Evolutionary conservation across 2,329 filamentous ascomycete species (phyloP), one percentile per base, ranked within the genome.

Genomic region (Epicoccum sorghinum): DNA sequence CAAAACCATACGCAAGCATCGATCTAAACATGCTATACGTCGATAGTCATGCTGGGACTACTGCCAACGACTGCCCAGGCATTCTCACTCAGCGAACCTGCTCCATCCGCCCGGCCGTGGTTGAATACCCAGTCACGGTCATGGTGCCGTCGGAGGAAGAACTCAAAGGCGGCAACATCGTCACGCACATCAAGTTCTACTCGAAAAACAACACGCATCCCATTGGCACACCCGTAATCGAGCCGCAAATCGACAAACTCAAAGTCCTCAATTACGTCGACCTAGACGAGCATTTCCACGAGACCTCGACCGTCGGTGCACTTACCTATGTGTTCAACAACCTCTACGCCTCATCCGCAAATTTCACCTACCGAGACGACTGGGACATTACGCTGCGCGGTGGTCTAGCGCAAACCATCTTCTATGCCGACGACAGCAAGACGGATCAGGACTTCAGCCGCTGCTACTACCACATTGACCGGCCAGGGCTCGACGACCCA

Each of bases 81-180:
- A 58, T 30, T 2, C 27, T 59, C 4, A 65, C 57, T 22, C 42
- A 33, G 1, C 57, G 65, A 2, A 52, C 53, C 1, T 67, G 65
- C 36, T 47, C 61, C 22, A 61, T 67, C 4, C 54, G 47, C 4
- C 63, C 65, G 0, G 63, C 65, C 4, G 12, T 66, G 5, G 58
- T 67, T 7, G 39, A 59, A 27, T 67, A 67, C 18, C 65, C 65
- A 0, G 48, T 67, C n/a, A 61, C 55, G 1, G 59, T 66, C 32
- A 67, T 66, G 63, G 57, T 48, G 10, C 65, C 65, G 8, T 66
- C 62, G 4, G 30, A 66, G 40, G 61, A 67, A 45, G 64, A 67
- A 30, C 42, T 67, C 0, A 13, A 43, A 0, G 64, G 62, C 3
- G 39, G 14, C 2, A 67, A 67, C 14, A 67, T 67, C 13, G 64